Percentiles rank a stretch among this genome's conserved stretches.
Evolutionary conservation across 1,284 basidiomycete species (phyloP).

Genomic region (Coriolopsis trogii): DNA sequence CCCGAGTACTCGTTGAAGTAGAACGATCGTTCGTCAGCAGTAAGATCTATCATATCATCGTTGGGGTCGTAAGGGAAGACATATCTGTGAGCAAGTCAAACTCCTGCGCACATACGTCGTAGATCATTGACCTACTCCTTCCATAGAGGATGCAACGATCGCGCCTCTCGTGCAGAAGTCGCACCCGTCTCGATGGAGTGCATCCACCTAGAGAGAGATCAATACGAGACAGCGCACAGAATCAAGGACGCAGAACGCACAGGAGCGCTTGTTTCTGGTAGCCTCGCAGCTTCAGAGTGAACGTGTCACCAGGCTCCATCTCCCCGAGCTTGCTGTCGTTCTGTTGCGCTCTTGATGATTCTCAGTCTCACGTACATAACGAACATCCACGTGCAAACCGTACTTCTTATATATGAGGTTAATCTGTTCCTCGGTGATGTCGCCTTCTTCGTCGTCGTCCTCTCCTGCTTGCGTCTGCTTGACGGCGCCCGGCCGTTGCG

Average conservation of each 20-base stretch:
- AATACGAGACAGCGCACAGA: background rate
- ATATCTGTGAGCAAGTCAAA: conserved; percentile 50
- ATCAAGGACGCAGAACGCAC: conserved; percentile 39
- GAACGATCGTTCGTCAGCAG: conserved; percentile 70
- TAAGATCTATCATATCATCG: conserved; percentile 64
- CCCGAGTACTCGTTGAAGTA: conserved; percentile 95
- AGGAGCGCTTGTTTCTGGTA: conserved; percentile 95
- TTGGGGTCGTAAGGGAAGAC: conserved; percentile 62
- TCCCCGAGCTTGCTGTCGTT: conserved; percentile 78
- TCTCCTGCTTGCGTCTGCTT: conserved; percentile 40
- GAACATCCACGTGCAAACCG: background rate
- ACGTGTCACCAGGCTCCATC: conserved; percentile 83
- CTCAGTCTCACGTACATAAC: background rate
- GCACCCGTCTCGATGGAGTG: conserved; percentile 80
- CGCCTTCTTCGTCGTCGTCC: conserved; percentile 73
- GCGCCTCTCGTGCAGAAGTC: conserved; percentile 67
- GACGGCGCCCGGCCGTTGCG: conserved; percentile 34
- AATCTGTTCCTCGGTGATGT: conserved; percentile 77
- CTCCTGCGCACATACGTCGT: background rate
- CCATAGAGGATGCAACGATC: conserved; percentile 93
- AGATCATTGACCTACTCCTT: conserved; percentile 70
- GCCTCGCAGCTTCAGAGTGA: conserved; percentile 78
- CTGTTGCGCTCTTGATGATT: conserved; percentile 70
- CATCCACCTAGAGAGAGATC: conserved; percentile 83
- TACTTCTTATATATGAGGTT: conserved; percentile 83